Percentiles rank a stretch among this genome's conserved stretches.
Evolutionary conservation across 148 eudicot species (phyloP).

Genomic region (Polygonum aviculare): DNA sequence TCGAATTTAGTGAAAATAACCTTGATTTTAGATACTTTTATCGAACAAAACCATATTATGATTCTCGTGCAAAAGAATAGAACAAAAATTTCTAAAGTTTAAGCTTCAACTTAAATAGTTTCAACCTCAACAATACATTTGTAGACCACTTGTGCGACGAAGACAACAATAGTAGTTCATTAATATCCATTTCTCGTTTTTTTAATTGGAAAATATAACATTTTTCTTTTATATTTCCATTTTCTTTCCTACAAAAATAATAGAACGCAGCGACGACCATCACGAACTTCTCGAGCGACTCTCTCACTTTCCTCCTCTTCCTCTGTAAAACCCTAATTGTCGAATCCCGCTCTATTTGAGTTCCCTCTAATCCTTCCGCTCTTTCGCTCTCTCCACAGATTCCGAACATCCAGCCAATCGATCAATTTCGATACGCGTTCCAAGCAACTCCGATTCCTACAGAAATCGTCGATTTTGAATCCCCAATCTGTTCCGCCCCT

Average conservation of each 20-base stretch:
- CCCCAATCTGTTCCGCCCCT: background rate
- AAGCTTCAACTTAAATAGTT: no score
- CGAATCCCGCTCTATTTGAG: conserved; percentile 17
- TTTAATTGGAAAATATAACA: background rate
- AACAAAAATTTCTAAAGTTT: no score
- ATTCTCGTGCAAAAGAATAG: no score
- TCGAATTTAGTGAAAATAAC: no score
- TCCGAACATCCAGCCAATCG: conserved; percentile 14
- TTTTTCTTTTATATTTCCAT: background rate
- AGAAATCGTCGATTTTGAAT: conserved; percentile 2
- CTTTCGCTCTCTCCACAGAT: conserved; percentile 3
- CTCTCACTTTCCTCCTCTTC: conserved; percentile 13
- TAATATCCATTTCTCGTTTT: background rate
- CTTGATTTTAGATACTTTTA: no score
- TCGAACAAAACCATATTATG: no score
- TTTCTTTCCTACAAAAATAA: conserved; percentile 8
- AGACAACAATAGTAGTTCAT: background rate
- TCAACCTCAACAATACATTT: no score
- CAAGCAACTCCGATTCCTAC: background rate
- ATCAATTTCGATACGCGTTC: background rate
- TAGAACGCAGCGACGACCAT: conserved; percentile 11
- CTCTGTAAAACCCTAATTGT: conserved; percentile 52
- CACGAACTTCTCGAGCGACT: conserved; percentile 13
- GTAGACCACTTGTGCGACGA: no score
- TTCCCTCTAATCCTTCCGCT: background rate